phyloP scores from a whole-genome alignment of 495 filamentous ascomycete genomes.

The Rusavskia elegans region DNA sequence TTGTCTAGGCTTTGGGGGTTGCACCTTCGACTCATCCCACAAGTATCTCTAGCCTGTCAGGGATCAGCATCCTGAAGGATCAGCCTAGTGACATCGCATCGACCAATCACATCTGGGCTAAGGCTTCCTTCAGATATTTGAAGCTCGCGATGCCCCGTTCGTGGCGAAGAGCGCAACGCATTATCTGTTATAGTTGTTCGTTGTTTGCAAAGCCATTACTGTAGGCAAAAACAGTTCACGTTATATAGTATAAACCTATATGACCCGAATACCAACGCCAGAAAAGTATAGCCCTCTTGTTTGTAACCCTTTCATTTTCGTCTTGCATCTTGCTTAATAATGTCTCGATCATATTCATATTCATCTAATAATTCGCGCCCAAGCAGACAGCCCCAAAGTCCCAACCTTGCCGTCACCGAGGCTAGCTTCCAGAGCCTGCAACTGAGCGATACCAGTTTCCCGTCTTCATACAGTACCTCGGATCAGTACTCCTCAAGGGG shows the following conservation, averaged over 20 bases:
- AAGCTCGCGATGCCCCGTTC: background rate
- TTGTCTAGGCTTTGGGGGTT: background rate
- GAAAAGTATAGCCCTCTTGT: background rate
- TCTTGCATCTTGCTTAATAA: slow-evolving; percentile 3
- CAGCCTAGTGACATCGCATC: background rate
- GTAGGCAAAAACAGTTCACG: background rate
- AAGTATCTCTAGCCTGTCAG: background rate
- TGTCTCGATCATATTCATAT: slow-evolving; percentile 13
- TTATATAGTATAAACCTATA: background rate
- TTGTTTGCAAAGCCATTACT: too few species aligned
- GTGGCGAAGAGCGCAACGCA: slow-evolving; percentile 1
- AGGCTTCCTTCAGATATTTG: background rate
- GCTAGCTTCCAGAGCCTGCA: slow-evolving; percentile 14
- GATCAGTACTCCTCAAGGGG: background rate
- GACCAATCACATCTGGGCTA: background rate
- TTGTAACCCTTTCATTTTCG: background rate
- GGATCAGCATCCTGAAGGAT: background rate
- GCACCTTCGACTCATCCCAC: background rate
- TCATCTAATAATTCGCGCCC: slow-evolving; percentile 12
- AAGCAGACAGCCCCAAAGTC: slow-evolving; percentile 7
- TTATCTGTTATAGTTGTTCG: too few species aligned
- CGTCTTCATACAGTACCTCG: background rate
- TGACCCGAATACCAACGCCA: too few species aligned
- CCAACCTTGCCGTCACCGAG: slow-evolving; percentile 13
- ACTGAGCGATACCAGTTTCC: slow-evolving; percentile 8